These are phyloP conservation scores for Penicillium sp. DNA, from an alignment of 2,329 filamentous ascomycete species.

Conservation along the genomic window DNA sequence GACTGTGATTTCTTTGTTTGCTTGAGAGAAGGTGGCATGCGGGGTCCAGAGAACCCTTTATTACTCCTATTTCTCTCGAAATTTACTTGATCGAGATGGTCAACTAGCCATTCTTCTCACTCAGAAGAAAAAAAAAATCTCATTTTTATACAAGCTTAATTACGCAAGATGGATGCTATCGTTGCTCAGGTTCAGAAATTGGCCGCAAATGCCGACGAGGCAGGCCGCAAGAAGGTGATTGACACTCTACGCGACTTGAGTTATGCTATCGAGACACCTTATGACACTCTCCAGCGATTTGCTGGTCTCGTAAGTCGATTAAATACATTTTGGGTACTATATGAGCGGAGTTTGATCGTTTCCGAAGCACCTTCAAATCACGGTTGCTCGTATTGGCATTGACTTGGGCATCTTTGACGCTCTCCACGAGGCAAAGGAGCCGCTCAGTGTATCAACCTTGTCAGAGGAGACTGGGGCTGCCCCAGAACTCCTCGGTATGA, in stretches of 20 bases:
- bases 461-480: conserved; percentile 11
- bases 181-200: conserved; percentile 15
- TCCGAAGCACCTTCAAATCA: conserved; percentile 18
- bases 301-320: conserved; percentile 4
- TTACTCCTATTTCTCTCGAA: too few species aligned
- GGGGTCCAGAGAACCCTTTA: too few species aligned
- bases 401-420: conserved; percentile 20
- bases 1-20: too few species aligned
- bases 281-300: conserved; percentile 17
- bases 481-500: neutral
- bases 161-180: conserved; percentile 1
- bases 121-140: too few species aligned
- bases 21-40: too few species aligned
- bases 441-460: conserved; percentile 16
- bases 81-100: too few species aligned
- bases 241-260: conserved; percentile 15
- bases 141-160: too few species aligned
- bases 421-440: conserved; percentile 10
- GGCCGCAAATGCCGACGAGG: conserved; percentile 17
- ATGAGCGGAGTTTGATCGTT: neutral
- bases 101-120: too few species aligned
- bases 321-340: neutral
- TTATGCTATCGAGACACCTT: conserved; percentile 16
- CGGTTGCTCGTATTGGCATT: conserved; percentile 16
- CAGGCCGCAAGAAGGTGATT: conserved; percentile 14